A percentile compares a stretch with the other conserved stretches of the same genome.
phyloP scores from a whole-genome alignment of 768 basidiomycete species.

The Galerina marginata region DNA sequence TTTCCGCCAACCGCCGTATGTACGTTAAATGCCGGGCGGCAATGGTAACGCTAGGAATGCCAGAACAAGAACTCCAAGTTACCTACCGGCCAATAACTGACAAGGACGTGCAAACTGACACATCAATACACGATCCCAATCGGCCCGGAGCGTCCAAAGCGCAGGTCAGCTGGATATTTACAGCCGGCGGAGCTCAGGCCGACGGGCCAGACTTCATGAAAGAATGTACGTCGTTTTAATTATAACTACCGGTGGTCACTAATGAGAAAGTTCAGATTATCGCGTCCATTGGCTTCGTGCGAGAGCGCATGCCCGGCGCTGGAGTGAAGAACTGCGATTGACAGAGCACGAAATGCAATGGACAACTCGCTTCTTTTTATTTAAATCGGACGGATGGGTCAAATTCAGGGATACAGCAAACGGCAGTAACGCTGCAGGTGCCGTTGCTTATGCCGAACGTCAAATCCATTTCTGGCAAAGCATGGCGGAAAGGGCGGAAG shows the following conservation, averaged over 20 bases:
- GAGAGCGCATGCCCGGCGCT: background rate
- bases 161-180: background rate
- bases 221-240: background rate
- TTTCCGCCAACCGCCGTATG: background rate
- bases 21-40: background rate
- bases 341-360: slow-evolving; percentile 3
- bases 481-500: background rate
- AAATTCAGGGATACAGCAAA: background rate
- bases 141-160: background rate
- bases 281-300: slow-evolving; percentile 2
- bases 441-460: background rate
- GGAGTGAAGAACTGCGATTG: background rate
- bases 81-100: too few relatives aligned
- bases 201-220: background rate
- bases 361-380: background rate
- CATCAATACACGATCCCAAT: background rate
- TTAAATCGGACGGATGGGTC: background rate
- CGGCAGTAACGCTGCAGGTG: background rate
- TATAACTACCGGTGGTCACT: too few relatives aligned
- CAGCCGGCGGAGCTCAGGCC: background rate
- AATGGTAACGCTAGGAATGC: background rate
- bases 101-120: too few relatives aligned
- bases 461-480: background rate
- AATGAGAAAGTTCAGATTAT: background rate
- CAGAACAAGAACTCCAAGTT: background rate